These are phyloP conservation scores for Suhomyces canberraensis DNA, from an alignment of 805 yeast genomes.

Conservation along the genomic window DNA sequence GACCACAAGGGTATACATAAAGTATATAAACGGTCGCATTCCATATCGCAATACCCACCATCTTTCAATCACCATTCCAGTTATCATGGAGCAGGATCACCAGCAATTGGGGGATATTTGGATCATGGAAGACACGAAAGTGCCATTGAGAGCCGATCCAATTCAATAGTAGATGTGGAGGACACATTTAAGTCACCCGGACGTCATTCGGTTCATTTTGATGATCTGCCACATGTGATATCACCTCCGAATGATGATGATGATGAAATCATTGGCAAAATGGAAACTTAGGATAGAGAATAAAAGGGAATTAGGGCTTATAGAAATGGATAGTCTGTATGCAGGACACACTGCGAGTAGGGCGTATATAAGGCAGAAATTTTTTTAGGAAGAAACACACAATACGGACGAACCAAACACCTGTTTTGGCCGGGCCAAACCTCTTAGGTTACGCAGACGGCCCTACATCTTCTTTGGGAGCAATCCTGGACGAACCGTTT, in stretches of 20 bases:
- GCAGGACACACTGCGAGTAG: not conserved
- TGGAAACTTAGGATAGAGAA: constrained; percentile 3
- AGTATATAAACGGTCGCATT: constrained; percentile 31
- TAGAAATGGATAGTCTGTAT: not conserved
- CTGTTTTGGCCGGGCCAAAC: constrained; percentile 17
- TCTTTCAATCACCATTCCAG: constrained; percentile 13
- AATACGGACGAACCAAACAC: constrained; percentile 1
- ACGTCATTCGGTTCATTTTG: not conserved
- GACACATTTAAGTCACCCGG: constrained; percentile 16
- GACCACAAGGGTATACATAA: constrained; percentile 1
- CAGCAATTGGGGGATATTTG: constrained; percentile 29
- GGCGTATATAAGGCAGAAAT: constrained; percentile 1
- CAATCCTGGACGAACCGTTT: constrained; percentile 38
- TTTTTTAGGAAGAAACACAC: not conserved
- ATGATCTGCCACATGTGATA: not conserved
- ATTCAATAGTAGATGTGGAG: constrained; percentile 11
- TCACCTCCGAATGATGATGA: constrained; percentile 4
- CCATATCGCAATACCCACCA: constrained; percentile 47
- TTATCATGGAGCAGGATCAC: constrained; percentile 5
- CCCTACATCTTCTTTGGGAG: constrained; percentile 29
- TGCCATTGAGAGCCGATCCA: constrained; percentile 5
- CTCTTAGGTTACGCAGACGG: constrained; percentile 8
- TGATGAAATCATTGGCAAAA: constrained; percentile 6
- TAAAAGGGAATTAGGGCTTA: not conserved
- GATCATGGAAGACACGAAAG: constrained; percentile 17